Conservation (phyloP, 2,329 filamentous ascomycete species). For the Fusarium sp. region DNA sequence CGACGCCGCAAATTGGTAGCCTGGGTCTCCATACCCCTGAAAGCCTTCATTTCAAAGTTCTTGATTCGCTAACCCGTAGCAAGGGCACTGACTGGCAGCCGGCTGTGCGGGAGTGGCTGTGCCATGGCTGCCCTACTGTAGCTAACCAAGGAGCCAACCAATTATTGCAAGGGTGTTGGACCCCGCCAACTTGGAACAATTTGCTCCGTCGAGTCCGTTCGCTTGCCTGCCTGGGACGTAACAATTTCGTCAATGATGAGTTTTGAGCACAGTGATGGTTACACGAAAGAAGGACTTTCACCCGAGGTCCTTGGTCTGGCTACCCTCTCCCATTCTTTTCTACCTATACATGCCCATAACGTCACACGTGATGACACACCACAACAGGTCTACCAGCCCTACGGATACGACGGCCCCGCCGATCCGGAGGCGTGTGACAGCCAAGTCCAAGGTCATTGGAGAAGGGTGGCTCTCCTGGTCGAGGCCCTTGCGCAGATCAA, state of each 20-base stretch:
- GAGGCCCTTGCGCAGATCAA: background rate
- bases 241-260: background rate
- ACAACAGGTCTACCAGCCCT: background rate
- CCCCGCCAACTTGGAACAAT: background rate
- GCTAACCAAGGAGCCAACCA: background rate
- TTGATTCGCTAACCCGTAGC: background rate
- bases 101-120: background rate
- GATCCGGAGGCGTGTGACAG: background rate
- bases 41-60: background rate
- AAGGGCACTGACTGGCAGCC: background rate
- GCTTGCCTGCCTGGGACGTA: background rate
- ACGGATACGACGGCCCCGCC: background rate
- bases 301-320: background rate
- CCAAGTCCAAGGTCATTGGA: background rate
- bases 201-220: background rate
- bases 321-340: background rate
- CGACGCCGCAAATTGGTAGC: background rate
- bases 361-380: background rate
- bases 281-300: background rate
- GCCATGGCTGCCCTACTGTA: background rate
- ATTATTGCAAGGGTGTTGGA: background rate
- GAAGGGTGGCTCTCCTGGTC: background rate
- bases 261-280: background rate
- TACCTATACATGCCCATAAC: background rate
- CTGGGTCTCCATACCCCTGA: background rate